Evolutionary conservation across 768 basidiomycete genomes (phyloP), one percentile per base, ranked within the genome.

Genomic region (Auricularia heimuer): DNA sequence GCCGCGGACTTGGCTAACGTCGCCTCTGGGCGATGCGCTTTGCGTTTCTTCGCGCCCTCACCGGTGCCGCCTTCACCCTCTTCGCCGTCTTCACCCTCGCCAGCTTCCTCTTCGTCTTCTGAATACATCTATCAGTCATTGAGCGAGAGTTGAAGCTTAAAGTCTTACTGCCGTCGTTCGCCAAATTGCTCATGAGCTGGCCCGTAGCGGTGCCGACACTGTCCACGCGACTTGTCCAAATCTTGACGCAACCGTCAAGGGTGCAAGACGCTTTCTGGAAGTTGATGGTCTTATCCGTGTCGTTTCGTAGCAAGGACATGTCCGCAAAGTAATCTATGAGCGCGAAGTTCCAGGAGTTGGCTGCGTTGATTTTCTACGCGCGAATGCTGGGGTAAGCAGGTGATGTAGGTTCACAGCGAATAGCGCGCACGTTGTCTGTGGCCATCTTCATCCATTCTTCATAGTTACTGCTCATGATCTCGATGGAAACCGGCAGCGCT

Each of bases 381-480:
- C 62, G 45, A 54, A 7, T 47, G 35, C 44, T 39, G 37, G 11
- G 36, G 18, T 37, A 63, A 60, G 44, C 62, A 33, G 8, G 58
- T 3, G 33, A 8, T 2, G 11, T 36, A 51, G 29, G 34, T 18
- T 12, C 24, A 54, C 29, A 61, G 34, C 21, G 58, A 18, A n/a
- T 24, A 12, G 54, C 63, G 37, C 86, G 70, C 73, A 98, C 97
- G 75, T 98, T 98, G 73, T 98, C 96, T 2, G 96, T 98, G 1
- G 95, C 94, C 87, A 98, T 87, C 80, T 98, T 98, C 96, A 99
- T 98, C 97, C 97, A 98, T 75, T 98, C 94, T 74, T 99, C 97
- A 71, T 89, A 97, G 70, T 94, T 97, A 45, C 87, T 89, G 76
- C 82, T 92, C 85, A 92, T 91, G n/a, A 94, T 83, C 68, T 95